phyloP scores from a whole-genome alignment of 75 land plant species.

The Sequoia sempervirens region DNA sequence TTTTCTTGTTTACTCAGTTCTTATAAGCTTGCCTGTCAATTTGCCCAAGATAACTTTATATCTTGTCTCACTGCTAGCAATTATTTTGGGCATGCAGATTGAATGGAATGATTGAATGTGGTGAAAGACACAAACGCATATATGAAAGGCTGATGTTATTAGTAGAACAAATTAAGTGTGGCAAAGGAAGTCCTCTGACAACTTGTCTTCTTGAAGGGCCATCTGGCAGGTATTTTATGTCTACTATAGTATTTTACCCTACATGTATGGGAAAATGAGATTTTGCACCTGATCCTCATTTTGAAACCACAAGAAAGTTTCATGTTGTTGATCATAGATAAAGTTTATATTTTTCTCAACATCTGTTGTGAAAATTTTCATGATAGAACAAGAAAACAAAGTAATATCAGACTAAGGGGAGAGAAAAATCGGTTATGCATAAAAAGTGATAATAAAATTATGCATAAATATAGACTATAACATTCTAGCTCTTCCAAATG shows the following conservation, averaged over 20 bases:
- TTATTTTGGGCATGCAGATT: slow-evolving; percentile 31
- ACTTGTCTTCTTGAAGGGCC: slow-evolving; percentile 97
- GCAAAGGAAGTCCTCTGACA: slow-evolving; percentile 78
- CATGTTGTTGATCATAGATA: neutral
- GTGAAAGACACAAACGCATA: slow-evolving; percentile 62
- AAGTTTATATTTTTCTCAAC: neutral
- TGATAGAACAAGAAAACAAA: neutral
- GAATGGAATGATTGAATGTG: slow-evolving; percentile 83
- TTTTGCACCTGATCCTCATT: neutral
- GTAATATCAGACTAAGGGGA: neutral
- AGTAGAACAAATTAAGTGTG: slow-evolving; percentile 89
- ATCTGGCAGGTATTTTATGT: slow-evolving; percentile 59
- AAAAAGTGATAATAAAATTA: neutral
- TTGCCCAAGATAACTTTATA: neutral
- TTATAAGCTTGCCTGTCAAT: neutral
- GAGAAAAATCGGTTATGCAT: neutral
- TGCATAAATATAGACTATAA: neutral
- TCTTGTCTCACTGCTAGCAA: neutral
- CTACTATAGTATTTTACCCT: neutral
- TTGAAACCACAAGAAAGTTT: neutral
- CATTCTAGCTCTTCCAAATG: neutral
- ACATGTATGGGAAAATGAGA: neutral
- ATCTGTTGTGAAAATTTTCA: neutral
- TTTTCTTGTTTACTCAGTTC: neutral
- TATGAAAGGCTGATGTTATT: slow-evolving; percentile 64